Evolutionary conservation across 805 yeast genomes (phyloP), one percentile per base, ranked within the genome.

Genomic region (Limtongozyma cylindracea): DNA sequence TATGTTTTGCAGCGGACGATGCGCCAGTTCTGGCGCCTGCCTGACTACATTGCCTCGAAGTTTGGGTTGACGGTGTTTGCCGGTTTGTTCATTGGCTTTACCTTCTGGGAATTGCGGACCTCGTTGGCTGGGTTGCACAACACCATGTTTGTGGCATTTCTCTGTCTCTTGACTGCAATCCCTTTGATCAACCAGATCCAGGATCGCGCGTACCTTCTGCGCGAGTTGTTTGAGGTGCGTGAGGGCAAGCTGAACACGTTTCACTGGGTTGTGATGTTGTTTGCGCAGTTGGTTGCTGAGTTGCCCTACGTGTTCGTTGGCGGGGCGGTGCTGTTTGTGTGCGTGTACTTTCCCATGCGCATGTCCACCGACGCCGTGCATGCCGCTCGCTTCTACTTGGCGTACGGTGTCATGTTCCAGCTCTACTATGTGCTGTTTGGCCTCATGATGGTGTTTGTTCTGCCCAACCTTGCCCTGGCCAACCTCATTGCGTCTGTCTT

Each of bases 241-340:
- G 84, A 72, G 36, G 52, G 63, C 11, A 57, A 65, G 26, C 65
- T 76, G 4, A 70, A 69, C 35, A 72, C 74, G 19, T 72, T 64
- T 47, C 71, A 67, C 33, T 72, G 82, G 82, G 49, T 64, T 13
- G 41, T 57, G 19, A 41, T 72, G 41, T 34, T 68, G 21, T 22
- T 67, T 11, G 41, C 69, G 5, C 67, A 66, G 32, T 49, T 49
- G 28, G 19, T 61, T 11, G 52, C 52, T 27, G 84, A 72, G 37
- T 31, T 67, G 11, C 78, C 80, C 3, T 72, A 63, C 43, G 56
- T 37, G 11, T 17, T 41, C 8, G 24, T 39, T 18, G 39, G 37
- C 12, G 35, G 38, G 3, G 30, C 41, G 4, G 22, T 48, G 42
- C 27, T 29, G 41, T 56, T 25, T 31, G 53, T 17, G 26, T 56